Evolutionary conservation across 768 basidiomycete genomes (phyloP).

Genomic region (Tricholoma flavovirens): DNA sequence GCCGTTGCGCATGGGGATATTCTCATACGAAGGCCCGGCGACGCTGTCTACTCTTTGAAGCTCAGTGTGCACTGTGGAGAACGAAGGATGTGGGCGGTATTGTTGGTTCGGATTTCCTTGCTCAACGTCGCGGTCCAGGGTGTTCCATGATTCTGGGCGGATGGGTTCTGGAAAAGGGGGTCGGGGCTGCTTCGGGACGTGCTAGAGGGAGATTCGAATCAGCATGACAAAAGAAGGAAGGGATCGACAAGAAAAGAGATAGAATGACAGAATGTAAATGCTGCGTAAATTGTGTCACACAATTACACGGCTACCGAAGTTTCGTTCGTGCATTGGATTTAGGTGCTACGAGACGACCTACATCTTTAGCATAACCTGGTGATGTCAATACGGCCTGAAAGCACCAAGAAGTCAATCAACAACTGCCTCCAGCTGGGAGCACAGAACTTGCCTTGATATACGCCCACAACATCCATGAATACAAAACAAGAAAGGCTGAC

Average conservation of each 20-base stretch:
- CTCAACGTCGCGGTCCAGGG: not conserved
- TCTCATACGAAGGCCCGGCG: conserved; percentile 40
- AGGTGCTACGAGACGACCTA: conserved; percentile 27
- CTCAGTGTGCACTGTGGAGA: conserved; percentile 1
- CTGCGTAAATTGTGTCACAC: not conserved
- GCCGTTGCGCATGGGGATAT: conserved; percentile 17
- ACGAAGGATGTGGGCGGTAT: not conserved
- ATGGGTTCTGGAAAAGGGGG: conserved; percentile 20
- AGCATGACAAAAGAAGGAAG: not conserved
- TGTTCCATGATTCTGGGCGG: not conserved
- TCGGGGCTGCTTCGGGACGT: conserved; percentile 20
- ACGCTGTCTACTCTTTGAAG: conserved; percentile 24
- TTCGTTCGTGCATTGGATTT: not conserved
- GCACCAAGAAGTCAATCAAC: conserved; percentile 1
- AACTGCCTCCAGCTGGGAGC: not conserved
- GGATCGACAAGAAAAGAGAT: not conserved
- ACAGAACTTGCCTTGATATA: conserved; percentile 58
- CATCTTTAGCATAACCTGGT: conserved; percentile 66
- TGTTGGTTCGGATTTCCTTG: not conserved
- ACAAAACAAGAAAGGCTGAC: conserved; percentile 55
- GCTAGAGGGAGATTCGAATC: conserved; percentile 11
- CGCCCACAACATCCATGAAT: conserved; percentile 72
- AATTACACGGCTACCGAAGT: not conserved
- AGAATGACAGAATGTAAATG: not conserved
- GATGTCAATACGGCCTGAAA: conserved; percentile 56